phyloP scores from a whole-genome alignment of 1,284 basidiomycete species.

The Flammula alnicola region DNA sequence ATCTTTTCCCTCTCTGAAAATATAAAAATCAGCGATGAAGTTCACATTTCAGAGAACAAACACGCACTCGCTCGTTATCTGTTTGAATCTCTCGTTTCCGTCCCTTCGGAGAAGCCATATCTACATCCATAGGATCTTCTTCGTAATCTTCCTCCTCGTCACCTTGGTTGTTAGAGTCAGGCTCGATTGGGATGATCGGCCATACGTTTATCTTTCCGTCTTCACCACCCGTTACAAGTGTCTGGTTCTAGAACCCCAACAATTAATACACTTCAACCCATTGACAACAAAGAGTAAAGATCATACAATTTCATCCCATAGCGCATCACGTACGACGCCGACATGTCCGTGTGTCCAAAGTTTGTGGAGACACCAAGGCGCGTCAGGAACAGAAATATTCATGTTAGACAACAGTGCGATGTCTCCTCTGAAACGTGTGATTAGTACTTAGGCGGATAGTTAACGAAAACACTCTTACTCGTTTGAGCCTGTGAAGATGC shows the following conservation, averaged over 20 bases:
- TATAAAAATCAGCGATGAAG: too few species aligned
- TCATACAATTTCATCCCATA: constrained; percentile 58
- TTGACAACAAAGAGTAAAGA: constrained; percentile 10
- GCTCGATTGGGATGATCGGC: constrained; percentile 41
- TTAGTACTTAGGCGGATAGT: not conserved
- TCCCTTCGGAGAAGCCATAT: too few species aligned
- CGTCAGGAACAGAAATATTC: constrained; percentile 37
- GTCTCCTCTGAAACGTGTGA: constrained; percentile 52
- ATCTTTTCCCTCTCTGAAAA: too few species aligned
- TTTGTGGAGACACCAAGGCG: constrained; percentile 55
- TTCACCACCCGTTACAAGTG: constrained; percentile 67
- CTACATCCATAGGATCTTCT: too few species aligned
- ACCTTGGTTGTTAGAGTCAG: too few species aligned
- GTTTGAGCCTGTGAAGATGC: constrained; percentile 64
- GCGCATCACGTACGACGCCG: constrained; percentile 60
- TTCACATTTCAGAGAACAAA: too few species aligned
- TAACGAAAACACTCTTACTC: constrained; percentile 44
- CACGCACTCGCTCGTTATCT: too few species aligned
- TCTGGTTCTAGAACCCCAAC: constrained; percentile 37
- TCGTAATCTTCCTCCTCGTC: too few species aligned
- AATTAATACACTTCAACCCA: constrained; percentile 28
- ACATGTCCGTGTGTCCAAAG: constrained; percentile 56
- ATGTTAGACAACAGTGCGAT: constrained; percentile 55
- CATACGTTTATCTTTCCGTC: constrained; percentile 61
- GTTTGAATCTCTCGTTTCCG: too few species aligned